Conservation (phyloP, 1,284 basidiomycete species). For the Pseudozyma thailandica region DNA sequence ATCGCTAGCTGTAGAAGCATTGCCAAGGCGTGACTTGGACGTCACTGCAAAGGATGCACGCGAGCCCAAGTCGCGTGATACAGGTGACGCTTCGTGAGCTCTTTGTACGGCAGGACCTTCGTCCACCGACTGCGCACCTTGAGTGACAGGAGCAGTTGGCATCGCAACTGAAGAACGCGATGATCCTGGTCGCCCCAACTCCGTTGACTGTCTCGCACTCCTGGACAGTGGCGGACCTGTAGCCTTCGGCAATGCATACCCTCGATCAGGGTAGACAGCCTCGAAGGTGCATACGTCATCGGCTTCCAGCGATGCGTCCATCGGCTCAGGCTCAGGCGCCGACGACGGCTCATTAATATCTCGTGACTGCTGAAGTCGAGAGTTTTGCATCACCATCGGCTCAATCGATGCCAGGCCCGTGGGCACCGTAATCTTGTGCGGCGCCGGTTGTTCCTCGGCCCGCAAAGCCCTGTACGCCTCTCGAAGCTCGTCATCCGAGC, state of each 20-base stretch:
- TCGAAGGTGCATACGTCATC: conserved; percentile 35
- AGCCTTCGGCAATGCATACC: background rate
- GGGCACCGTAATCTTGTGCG: background rate
- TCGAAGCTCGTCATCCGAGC: conserved; percentile 31
- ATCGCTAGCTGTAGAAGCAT: background rate
- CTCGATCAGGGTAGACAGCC: conserved; percentile 18
- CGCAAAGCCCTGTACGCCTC: conserved; percentile 30
- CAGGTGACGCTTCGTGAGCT: background rate
- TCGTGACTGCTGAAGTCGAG: background rate
- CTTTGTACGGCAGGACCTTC: background rate
- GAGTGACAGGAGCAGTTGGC: background rate
- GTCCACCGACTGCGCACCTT: background rate
- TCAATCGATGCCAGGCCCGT: conserved; percentile 1
- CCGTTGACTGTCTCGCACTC: conserved; percentile 24
- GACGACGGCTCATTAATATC: background rate
- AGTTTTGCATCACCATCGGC: background rate
- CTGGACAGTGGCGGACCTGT: conserved; percentile 13
- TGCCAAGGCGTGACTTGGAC: background rate
- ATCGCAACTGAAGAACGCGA: background rate
- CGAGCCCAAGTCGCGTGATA: conserved; percentile 3
- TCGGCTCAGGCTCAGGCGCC: conserved; percentile 5
- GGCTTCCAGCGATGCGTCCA: conserved; percentile 21
- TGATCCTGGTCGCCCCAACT: conserved; percentile 4
- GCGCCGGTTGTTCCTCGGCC: conserved; percentile 18
- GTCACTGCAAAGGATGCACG: conserved; percentile 13